Evolutionary conservation across 768 basidiomycete genomes (phyloP).

Genomic region (Hydnomerulius pinastri): DNA sequence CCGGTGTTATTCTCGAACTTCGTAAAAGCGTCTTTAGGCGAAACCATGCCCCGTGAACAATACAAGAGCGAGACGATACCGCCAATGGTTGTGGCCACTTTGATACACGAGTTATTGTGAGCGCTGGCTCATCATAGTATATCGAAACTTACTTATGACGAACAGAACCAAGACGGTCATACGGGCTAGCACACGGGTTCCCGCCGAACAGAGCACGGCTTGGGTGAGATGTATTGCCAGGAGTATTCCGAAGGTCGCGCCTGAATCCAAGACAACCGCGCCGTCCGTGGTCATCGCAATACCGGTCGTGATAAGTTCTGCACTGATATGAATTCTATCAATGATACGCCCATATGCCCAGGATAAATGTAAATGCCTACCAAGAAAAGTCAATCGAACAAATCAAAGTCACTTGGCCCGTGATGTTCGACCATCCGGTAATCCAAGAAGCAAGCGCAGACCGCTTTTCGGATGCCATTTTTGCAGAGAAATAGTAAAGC

Average conservation of each 20-base stretch:
- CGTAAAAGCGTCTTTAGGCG: conserved; percentile 20
- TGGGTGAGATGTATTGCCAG: conserved; percentile 17
- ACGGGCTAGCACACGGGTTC: conserved; percentile 23
- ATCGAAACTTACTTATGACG: conserved; percentile 14
- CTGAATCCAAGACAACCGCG: conserved; percentile 17
- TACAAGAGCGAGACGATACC: conserved; percentile 16
- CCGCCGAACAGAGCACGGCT: conserved; percentile 23
- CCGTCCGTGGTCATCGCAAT: conserved; percentile 27
- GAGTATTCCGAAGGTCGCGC: conserved; percentile 24
- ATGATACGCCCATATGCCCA: neutral
- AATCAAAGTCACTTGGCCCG: conserved; percentile 26
- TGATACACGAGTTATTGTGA: neutral
- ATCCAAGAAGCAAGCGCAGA: conserved; percentile 30
- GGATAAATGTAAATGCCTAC: conserved; percentile 4
- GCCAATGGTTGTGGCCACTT: conserved; percentile 22
- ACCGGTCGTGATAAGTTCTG: conserved; percentile 19
- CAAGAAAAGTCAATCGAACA: conserved; percentile 26
- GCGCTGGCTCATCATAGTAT: neutral
- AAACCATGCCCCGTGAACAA: conserved; percentile 17
- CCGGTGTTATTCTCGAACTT: conserved; percentile 29
- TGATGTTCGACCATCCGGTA: conserved; percentile 32
- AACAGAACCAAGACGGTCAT: conserved; percentile 18
- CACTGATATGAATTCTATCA: conserved; percentile 7
- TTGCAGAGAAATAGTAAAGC: conserved; percentile 30
- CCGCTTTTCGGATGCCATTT: conserved; percentile 24